phyloP scores from a whole-genome alignment of 495 filamentous ascomycete species.

The Daldinia grandis region DNA sequence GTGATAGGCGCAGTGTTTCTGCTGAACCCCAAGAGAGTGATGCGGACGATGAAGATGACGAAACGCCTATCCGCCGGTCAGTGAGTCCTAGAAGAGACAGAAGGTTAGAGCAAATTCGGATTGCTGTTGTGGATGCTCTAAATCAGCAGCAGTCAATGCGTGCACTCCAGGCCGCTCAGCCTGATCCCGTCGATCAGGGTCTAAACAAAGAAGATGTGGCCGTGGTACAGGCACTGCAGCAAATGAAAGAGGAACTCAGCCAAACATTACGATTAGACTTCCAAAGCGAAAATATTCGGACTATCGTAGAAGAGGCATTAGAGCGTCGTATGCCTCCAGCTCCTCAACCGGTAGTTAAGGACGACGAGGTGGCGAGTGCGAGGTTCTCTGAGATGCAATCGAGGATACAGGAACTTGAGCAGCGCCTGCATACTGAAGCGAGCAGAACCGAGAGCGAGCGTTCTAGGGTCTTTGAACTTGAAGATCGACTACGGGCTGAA shows the following conservation, averaged over 20 bases:
- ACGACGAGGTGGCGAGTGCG: slow-evolving; percentile 48
- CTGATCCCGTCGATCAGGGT: slow-evolving; percentile 32
- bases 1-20: slow-evolving; percentile 65
- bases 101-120: slow-evolving; percentile 83
- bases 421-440: slow-evolving; percentile 44
- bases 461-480: slow-evolving; percentile 48
- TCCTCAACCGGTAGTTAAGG: slow-evolving; percentile 44
- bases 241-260: slow-evolving; percentile 60
- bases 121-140: slow-evolving; percentile 81
- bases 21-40: slow-evolving; percentile 79
- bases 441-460: slow-evolving; percentile 42
- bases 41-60: slow-evolving; percentile 94
- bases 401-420: slow-evolving; percentile 49
- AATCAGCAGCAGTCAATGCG: slow-evolving; percentile 60
- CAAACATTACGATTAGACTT: slow-evolving; percentile 54
- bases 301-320: slow-evolving; percentile 67
- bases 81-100: slow-evolving; percentile 74
- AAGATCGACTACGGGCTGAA: slow-evolving; percentile 56
- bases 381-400: slow-evolving; percentile 52
- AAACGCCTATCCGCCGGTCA: slow-evolving; percentile 69
- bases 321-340: slow-evolving; percentile 57
- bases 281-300: slow-evolving; percentile 64
- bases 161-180: slow-evolving; percentile 37
- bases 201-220: slow-evolving; percentile 37
- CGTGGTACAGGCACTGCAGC: slow-evolving; percentile 51